Evolutionary conservation across 2,329 filamentous ascomycete genomes (phyloP), one percentile per base, ranked within the genome.

Genomic region (Colletotrichum eremochloae): DNA sequence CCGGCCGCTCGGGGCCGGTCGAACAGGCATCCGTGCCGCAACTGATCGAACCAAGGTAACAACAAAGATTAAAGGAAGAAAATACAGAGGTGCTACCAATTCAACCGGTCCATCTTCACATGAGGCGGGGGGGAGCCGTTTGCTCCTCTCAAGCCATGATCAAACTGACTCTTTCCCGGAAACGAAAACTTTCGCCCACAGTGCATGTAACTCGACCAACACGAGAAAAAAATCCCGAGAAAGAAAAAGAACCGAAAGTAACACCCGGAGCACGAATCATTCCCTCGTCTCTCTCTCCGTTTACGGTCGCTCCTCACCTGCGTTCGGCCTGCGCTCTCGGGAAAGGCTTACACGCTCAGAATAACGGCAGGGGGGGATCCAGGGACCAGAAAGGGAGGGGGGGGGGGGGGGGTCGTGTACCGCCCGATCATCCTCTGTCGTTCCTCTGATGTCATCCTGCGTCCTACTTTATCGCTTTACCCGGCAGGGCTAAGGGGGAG

Each of bases 381-480:
- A 44, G 55, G 56, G 50, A 56, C 57, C 48, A 24, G 44, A 20
- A 5, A 53, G 40, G 18, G 12, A 50, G n/a, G 20, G 50, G 4
- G 3, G 14, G 6, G 14, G 5, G n/a, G 24, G 24, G 24, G 24
- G 24, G 24, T 24, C 24, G 24, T 24, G 24, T 24, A 24, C 24
- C 24, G 24, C 24, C 24, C 24, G 24, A 24, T 24, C 24, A 24
- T 24, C 24, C 24, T 24, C 24, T 60, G 58, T 56, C 46, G 53
- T 69, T 64, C 60, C 63, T 72, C 60, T 72, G 69, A 72, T 72
- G 69, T 72, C 69, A 72, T 69, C 48, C 20, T 61, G 69, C 69
- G 50, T 60, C 69, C 50, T 44, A 36, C 36, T 63, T 36, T 24
- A 31, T 38, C 4, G n/a, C 60, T 50, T 20, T 50, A 2, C 48